Base-by-base conservation (phyloP, 805 yeast genomes). In the Kodamaea restingae region DNA sequence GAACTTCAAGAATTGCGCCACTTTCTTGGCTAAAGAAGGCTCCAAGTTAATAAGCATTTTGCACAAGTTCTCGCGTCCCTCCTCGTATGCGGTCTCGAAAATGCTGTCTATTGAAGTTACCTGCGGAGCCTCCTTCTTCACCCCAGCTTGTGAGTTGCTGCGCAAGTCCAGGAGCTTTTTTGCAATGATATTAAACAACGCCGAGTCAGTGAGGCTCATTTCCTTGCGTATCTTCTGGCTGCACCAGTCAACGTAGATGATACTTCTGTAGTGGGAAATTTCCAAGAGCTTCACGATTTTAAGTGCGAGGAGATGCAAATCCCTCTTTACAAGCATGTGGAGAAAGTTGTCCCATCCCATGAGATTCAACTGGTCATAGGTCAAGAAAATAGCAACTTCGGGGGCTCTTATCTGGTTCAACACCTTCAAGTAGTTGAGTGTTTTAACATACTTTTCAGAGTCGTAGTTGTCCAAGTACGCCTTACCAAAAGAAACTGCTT, bases 401-500 rank as follows among this genome's bases (percentile, higher is more conserved):
- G 72, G 61, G 15, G 77, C 67, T 36, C 95, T 65, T 4, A 91
- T 58, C 25, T 80, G 76, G 51, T 90, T 91, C 39, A 88, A 63
- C 1, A 88, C 77, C 46, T 87, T 72, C 15, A 88, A 51, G 25
- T 64, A 65, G 49, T 81, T 73, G 44, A 90, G 70, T 2, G 78
- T 75, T n/a, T 69, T 67, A 2, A 87, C 75, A 50, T 83, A 87
- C 33, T 68, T 62, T 41, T 76, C 76, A 3, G 88, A 68, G 52
- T 65, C 50, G 38, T 80, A 81, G 49, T 71, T 76, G 3, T 68
- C 53, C 7, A 73, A 76, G 32, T 50, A 58, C 0, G 85, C 71
- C 50, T 91, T 93, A 1, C 97, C 98, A 61, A 90, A 86, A 0
- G 85, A 69, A 0, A 90, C 95, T 1, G 96, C 95, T 38, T 78